Evolutionary conservation across 768 basidiomycete genomes (phyloP).

Genomic region (Porphyrellus cyaneotinctus): DNA sequence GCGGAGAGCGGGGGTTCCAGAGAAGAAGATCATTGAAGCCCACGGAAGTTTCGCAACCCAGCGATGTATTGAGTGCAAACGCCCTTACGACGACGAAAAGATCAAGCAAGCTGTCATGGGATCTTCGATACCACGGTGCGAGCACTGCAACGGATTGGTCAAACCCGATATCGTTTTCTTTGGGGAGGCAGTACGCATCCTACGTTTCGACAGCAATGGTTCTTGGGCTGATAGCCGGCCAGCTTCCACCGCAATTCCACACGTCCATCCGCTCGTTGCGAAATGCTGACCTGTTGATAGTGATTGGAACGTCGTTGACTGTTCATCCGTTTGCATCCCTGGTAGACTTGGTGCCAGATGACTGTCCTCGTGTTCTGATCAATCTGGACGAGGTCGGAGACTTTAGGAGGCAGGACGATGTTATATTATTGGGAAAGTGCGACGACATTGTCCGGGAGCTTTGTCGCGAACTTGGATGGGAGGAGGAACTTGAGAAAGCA

Average conservation of each 20-base stretch:
- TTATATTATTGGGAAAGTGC: slow-evolving; percentile 65
- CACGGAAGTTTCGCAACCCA: slow-evolving; percentile 94
- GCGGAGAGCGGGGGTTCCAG: slow-evolving; percentile 73
- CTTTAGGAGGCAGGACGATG: slow-evolving; percentile 54
- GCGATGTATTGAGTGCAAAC: slow-evolving; percentile 72
- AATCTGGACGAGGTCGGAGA: slow-evolving; percentile 81
- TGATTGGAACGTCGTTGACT: slow-evolving; percentile 87
- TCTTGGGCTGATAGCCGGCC: slow-evolving; percentile 1
- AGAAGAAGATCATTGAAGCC: slow-evolving; percentile 79
- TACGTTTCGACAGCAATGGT: neutral
- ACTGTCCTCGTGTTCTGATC: slow-evolving; percentile 81
- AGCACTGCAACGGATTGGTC: slow-evolving; percentile 64
- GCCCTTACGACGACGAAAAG: slow-evolving; percentile 54
- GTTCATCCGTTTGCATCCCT: slow-evolving; percentile 88
- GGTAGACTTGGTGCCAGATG: slow-evolving; percentile 46
- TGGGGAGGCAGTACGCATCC: slow-evolving; percentile 62
- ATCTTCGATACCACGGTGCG: slow-evolving; percentile 62
- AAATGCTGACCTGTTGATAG: slow-evolving; percentile 80
- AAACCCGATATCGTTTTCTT: slow-evolving; percentile 98
- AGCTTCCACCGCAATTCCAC: slow-evolving; percentile 77
- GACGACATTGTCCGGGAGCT: slow-evolving; percentile 63
- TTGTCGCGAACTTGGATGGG: slow-evolving; percentile 71
- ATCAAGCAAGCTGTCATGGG: slow-evolving; percentile 61
- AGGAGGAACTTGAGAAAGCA: slow-evolving; percentile 49
- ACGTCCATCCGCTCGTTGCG: slow-evolving; percentile 46